Evolutionary conservation across 108 stramenopile species (phyloP).

Genomic region (Chaetoceros muelleri): DNA sequence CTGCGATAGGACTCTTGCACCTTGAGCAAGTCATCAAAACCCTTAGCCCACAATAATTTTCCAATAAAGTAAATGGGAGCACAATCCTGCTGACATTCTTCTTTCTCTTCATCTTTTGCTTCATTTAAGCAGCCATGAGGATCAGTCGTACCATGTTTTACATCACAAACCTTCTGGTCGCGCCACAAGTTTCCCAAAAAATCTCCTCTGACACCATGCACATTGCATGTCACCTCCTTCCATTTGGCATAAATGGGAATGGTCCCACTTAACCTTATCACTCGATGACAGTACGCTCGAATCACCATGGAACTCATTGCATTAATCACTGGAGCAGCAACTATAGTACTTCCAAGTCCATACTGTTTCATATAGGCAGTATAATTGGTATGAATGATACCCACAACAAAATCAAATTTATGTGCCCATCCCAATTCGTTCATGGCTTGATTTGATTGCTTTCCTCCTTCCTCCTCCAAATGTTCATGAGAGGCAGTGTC

Average conservation of each 20-base stretch:
- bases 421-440: conserved; percentile 56
- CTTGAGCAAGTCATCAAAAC: conserved; percentile 78
- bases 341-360: conserved; percentile 44
- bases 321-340: conserved; percentile 62
- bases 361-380: conserved; percentile 68
- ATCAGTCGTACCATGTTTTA: background rate
- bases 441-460: conserved; percentile 2
- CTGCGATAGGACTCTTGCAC: conserved; percentile 39
- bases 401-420: conserved; percentile 88
- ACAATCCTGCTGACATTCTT: conserved; percentile 3
- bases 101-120: conserved; percentile 10
- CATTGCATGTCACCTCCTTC: conserved; percentile 86
- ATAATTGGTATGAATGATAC: conserved; percentile 90
- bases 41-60: conserved; percentile 92
- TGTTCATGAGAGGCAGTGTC: conserved; percentile 23
- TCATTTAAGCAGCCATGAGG: too few species aligned
- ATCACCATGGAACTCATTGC: conserved; percentile 54
- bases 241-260: conserved; percentile 41
- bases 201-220: conserved; percentile 83
- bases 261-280: conserved; percentile 69
- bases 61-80: conserved; percentile 87
- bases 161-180: background rate
- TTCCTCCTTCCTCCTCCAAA: conserved; percentile 1
- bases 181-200: conserved; percentile 41
- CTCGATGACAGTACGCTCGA: conserved; percentile 75